These are phyloP conservation scores for Tolypocladium capitatum DNA, from an alignment of 2,329 filamentous ascomycete genomes.

Conservation along the genomic window DNA sequence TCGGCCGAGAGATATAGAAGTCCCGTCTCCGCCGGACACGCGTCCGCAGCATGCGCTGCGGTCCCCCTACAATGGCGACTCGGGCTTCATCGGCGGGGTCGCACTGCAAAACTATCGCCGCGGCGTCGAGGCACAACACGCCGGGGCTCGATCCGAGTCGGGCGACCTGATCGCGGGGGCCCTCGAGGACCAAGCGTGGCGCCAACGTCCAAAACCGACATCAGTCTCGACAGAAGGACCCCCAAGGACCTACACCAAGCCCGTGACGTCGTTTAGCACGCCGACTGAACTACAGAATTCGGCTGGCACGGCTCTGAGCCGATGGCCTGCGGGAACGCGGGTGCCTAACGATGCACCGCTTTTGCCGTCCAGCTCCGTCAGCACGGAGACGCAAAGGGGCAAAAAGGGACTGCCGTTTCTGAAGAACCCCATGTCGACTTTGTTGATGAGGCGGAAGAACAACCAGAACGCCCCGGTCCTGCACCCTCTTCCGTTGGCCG, in stretches of 20 bases:
- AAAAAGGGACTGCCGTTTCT: constrained; percentile 44
- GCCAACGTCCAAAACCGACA: constrained; percentile 1
- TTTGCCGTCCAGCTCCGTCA: constrained; percentile 15
- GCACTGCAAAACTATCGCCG: constrained; percentile 38
- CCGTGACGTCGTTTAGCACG: constrained; percentile 31
- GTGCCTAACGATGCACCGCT: constrained; percentile 24
- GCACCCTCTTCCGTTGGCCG: constrained; percentile 24
- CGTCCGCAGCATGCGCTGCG: constrained; percentile 15
- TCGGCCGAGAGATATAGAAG: constrained; percentile 8
- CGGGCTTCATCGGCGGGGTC: constrained; percentile 41
- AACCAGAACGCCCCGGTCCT: constrained; percentile 34
- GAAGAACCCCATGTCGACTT: constrained; percentile 45
- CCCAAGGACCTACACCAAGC: constrained; percentile 16
- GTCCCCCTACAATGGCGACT: constrained; percentile 22
- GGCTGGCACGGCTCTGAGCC: constrained; percentile 18
- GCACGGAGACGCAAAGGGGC: constrained; percentile 28
- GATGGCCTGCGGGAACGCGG: constrained; percentile 28
- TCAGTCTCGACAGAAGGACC: constrained; percentile 19
- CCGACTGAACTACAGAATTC: constrained; percentile 33
- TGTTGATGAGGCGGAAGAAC: constrained; percentile 43
- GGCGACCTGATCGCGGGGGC: neutral
- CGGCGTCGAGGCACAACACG: constrained; percentile 13
- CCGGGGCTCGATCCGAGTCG: constrained; percentile 1
- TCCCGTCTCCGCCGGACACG: constrained; percentile 8
- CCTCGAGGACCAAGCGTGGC: constrained; percentile 3